A percentile compares a stretch with the other conserved stretches of the same genome.
phyloP scores from a whole-genome alignment of 106 monocot genomes.

The Acanthochlamys bracteata region DNA sequence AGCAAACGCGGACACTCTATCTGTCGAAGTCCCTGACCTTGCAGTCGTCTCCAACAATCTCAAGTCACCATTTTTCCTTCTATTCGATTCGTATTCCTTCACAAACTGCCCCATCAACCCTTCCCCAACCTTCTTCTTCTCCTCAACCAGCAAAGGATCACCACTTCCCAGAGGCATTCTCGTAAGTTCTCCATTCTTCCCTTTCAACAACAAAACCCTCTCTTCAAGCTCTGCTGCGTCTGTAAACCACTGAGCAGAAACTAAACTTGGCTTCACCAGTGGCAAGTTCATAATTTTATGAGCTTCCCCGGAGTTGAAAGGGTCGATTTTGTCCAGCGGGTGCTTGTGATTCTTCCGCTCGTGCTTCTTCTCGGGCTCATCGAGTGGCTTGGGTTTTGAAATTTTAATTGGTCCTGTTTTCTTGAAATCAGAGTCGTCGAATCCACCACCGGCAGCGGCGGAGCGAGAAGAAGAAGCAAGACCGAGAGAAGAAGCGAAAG shows the following conservation, averaged over 20 bases:
- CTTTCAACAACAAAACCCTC: slow-evolving; percentile 27
- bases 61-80: slow-evolving; percentile 52
- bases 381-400: slow-evolving; percentile 12
- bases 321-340: slow-evolving; percentile 8
- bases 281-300: slow-evolving; percentile 22
- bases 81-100: slow-evolving; percentile 40
- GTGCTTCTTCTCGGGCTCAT: not conserved
- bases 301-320: not conserved
- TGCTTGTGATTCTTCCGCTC: slow-evolving; percentile 38
- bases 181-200: slow-evolving; percentile 7
- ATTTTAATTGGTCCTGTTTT: slow-evolving; percentile 45
- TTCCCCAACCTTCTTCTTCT: slow-evolving; percentile 61
- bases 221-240: slow-evolving; percentile 63
- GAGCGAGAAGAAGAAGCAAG: slow-evolving; percentile 19
- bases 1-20: slow-evolving; percentile 74
- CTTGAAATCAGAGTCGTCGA: slow-evolving; percentile 84
- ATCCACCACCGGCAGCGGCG: slow-evolving; percentile 34
- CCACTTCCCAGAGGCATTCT: slow-evolving; percentile 42
- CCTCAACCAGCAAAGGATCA: slow-evolving; percentile 33
- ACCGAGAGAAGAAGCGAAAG: slow-evolving; percentile 82
- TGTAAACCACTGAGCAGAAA: slow-evolving; percentile 60
- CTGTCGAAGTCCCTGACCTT: slow-evolving; percentile 71
- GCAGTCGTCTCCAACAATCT: slow-evolving; percentile 53
- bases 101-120: slow-evolving; percentile 59
- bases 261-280: slow-evolving; percentile 37